Evolutionary conservation across 2,329 filamentous ascomycete genomes (phyloP), one percentile per base, ranked within the genome.

Genomic region (Aspergillus sergii): DNA sequence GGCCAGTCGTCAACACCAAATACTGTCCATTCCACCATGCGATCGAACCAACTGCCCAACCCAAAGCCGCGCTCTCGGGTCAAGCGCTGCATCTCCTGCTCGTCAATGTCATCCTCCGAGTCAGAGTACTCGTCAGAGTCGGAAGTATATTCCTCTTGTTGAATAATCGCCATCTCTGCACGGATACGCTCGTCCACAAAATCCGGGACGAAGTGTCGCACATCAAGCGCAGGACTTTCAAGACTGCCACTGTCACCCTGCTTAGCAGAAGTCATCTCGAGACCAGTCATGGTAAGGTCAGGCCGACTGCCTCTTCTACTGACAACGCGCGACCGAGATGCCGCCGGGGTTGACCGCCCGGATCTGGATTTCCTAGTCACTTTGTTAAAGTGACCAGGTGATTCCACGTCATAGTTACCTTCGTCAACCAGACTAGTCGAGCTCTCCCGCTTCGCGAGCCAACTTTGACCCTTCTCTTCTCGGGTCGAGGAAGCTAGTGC

Each of bases 391-490:
- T 61, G 65, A n/a, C 70, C 32, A 46, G 68, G 55, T 58, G 68
- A 64, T 10, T 66, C 58, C 60, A 74, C 67, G 9, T 78, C 76
- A 54, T 75, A 70, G 19, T 79, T 71, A 34, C 64, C 66, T 19
- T 82, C 75, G 2, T 76, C 72, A 11, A 82, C 80, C 3, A 88
- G 76, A 53, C 81, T 84, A 0, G 86, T 88, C 1, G 82, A 84
- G 64, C 82, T 86, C 65, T 85, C 83, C 30, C 85, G 79, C 58
- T 86, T 83, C 3, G 80, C 78, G 3, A 88, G 79, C 86, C 86
- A 89, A 60, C 83, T 83, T 70, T 88, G 86, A n/a, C 87, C 87
- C 68, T 89, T 88, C 62, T 83, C 82, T 68, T 89, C 86, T 43
- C 86, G 79, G 6, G 85, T 83, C 23, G 86, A 82, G 5, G 84